Evolutionary conservation across 2,329 filamentous ascomycete genomes (phyloP).

Genomic region (Colletotrichum chrysophilum): DNA sequence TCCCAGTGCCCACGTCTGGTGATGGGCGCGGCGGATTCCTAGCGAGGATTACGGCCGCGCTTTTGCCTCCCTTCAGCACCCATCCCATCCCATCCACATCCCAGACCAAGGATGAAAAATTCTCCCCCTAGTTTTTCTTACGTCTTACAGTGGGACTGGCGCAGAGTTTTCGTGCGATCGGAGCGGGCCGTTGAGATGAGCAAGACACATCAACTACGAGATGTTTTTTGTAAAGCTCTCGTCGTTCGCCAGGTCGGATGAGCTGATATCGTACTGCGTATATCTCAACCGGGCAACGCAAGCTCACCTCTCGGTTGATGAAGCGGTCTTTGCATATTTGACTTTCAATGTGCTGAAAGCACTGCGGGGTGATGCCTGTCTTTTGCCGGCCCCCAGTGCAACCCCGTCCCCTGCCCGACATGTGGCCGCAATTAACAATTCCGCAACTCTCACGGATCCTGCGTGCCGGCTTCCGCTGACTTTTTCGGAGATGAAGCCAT

Average conservation of each 20-base stretch:
- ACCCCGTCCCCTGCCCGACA: not conserved
- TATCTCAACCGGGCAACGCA: not conserved
- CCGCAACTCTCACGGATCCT: not conserved
- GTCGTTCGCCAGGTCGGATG: not conserved
- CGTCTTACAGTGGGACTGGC: constrained; percentile 13
- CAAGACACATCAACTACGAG: not conserved
- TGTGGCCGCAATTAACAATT: not conserved
- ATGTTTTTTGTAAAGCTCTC: not conserved
- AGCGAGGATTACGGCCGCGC: not conserved
- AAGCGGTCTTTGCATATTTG: not conserved
- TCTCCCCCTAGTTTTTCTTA: constrained; percentile 13
- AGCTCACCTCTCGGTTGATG: not conserved
- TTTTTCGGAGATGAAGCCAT: not conserved
- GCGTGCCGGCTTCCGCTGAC: not conserved
- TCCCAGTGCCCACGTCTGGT: not conserved
- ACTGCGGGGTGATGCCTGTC: not conserved
- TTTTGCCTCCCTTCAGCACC: not conserved
- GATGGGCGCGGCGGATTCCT: not conserved
- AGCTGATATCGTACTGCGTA: not conserved
- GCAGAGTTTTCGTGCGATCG: constrained; percentile 13
- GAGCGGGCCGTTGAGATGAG: constrained; percentile 6
- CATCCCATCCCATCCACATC: not conserved
- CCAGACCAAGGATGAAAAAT: not conserved
- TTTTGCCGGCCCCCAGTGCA: not conserved
- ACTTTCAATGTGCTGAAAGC: not conserved